Base-by-base conservation (phyloP, 228 moss, liverwort and hornwort genomes). In the Sphagnum magellanicum region DNA sequence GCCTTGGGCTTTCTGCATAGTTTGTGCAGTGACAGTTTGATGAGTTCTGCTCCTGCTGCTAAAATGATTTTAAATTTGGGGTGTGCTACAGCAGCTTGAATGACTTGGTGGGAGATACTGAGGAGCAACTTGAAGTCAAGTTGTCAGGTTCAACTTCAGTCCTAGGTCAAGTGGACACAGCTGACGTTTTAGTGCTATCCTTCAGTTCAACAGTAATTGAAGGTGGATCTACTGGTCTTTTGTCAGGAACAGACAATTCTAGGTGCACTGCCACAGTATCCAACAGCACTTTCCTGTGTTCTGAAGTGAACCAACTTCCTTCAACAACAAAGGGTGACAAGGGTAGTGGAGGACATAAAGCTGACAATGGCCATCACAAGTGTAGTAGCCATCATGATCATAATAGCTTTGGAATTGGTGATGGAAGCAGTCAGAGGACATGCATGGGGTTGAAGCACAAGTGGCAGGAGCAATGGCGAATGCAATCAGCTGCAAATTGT, bases 391-490 rank as follows among this genome's bases (percentile, higher is more conserved):
- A 55, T 12, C 8, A 55, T 6, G 10, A 10, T 5, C 48, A 50
- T 4, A 46, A 49, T 9, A 50, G 48, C 5, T 49, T 4, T 64
- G 32, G 12, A 13, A 61, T 64, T 67, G 77, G 53, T 5, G 75
- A 72, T 60, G 77, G 64, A 48, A 75, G 74, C 74, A 80, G 72
- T 63, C 76, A 79, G 60, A 83, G 83, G 73, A 74, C 79, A 53
- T 84, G 84, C 67, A 79, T 84, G 80, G 84, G 84, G 53, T 77
- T 84, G 74, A 84, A 84, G 77, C 84, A 84, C 51, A 84, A 84
- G 63, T 84, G 84, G 84, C 84, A 84, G 67, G 74, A 77, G 16
- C 74, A 79, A 48, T 84, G 84, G 84, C 79, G 84, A 58, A 84
- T 79, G 75, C 84, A 84, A 53, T 80, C 80, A 50, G 84, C 84